These are phyloP conservation scores for Nosema muscidifuracis DNA, from an alignment of 371 early-diverging fungal genomes.

Conservation along the genomic window DNA sequence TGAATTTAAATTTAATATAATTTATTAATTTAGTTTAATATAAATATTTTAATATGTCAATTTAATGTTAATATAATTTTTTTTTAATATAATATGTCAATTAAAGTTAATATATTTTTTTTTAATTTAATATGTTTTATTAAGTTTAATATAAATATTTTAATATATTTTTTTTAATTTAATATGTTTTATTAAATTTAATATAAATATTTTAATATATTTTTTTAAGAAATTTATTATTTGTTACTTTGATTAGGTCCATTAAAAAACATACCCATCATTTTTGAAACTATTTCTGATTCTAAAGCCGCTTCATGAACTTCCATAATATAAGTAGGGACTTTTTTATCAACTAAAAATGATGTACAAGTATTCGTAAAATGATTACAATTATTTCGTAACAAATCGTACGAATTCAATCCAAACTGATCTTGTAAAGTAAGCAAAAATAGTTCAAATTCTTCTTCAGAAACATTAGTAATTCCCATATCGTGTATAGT, in stretches of 20 bases:
- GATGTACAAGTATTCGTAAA: slow-evolving; percentile 51
- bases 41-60: too few relatives aligned
- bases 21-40: not conserved
- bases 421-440: slow-evolving; percentile 37
- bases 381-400: slow-evolving; percentile 62
- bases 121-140: too few relatives aligned
- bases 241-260: not conserved
- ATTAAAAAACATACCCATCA: slow-evolving; percentile 7
- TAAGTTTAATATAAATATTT: too few relatives aligned
- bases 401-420: slow-evolving; percentile 53
- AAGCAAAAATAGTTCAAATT: slow-evolving; percentile 47
- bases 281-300: slow-evolving; percentile 6
- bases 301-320: slow-evolving; percentile 44
- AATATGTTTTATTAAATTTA: too few relatives aligned
- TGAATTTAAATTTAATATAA: not conserved
- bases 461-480: slow-evolving; percentile 39
- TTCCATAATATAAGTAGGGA: slow-evolving; percentile 60
- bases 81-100: too few relatives aligned
- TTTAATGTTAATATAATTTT: too few relatives aligned
- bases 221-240: not conserved
- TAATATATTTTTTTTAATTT: not conserved
- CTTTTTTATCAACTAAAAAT: slow-evolving; percentile 47
- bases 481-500: slow-evolving; percentile 47
- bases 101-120: too few relatives aligned
- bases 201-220: not conserved